Base-by-base conservation (phyloP, 2,329 filamentous ascomycete species). In the Didymella lethalis region DNA sequence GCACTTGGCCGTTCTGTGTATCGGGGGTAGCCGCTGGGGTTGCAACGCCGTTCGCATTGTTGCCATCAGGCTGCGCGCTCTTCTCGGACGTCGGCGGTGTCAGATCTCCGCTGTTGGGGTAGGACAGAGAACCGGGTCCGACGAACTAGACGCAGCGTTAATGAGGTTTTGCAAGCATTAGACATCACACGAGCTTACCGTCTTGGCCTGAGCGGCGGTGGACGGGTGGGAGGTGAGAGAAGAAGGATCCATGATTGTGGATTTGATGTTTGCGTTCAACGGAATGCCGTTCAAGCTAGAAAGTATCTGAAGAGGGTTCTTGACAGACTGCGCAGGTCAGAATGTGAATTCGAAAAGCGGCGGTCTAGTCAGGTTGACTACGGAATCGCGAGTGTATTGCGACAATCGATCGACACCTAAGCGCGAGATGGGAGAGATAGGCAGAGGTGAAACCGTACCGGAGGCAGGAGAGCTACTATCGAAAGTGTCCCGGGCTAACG, bases 21-120 rank as follows among this genome's bases (percentile, higher is more conserved):
- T 92, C 92, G 78, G 94, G 94, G 65, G 94, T 98, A 64, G 93
- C 93, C 81, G 90, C 93, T 72, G 94, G 94, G 80, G 95, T 97
- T 64, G 86, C 86, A 83, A 95, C 90, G 84, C 89, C 92, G 80
- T 85, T 85, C 70, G 79, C 76, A 68, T 77, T 79, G 72, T 77
- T 81, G 64, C 76, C 77, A 75, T 80, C 76, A 66, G 81, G 82
- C 57, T 80, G 77, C 74, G 84, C 84, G 71, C 90, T 90, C 76
- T 88, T 89, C 72, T 90, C 90, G 64, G 86, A 88, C 61, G 87
- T 86, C 43, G 92, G 92, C 63, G 92, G 92, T 59, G 92, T 94
- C 77, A 97, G 79, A 76, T 96, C 92, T 70, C 88, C 88, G 71
- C 89, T 72, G 54, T 91, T 90, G 52, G 94, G 93, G 80, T 96